Base-by-base conservation (phyloP, 1,284 basidiomycete species). In the Leccinum fallax region DNA sequence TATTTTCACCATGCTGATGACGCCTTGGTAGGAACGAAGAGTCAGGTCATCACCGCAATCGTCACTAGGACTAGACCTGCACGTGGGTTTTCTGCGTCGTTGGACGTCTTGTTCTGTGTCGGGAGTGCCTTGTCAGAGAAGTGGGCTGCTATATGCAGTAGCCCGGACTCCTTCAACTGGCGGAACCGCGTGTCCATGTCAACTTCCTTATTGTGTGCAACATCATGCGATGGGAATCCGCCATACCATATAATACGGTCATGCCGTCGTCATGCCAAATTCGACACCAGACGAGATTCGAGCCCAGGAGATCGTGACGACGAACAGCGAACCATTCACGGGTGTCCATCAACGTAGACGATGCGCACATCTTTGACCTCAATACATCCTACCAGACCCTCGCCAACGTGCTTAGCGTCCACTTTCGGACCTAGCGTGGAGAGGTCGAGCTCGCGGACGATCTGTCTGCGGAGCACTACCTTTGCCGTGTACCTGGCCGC, bases 321-420 rank as follows among this genome's bases (percentile, higher is more conserved):
- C 56, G 21, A 59, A 40, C 16, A 67, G 63, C 43, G 36, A 21
- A 30, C 10, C n/a, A 26, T 52, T 62, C 52, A 59, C 43, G 26
- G 26, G 38, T 58, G 7, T 51, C 43, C 13, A n/a, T 66, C 34
- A 21, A 46, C 19, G 30, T 62, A 36, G 34, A 53, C 5, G 55
- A 55, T 3, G 16, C 3, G 2, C 62, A 65, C 3, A 30, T 56
- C 5, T 19, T 55, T 9, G 24, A 36, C 15, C 65, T 67, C 57
- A 56, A 65, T 21, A 65, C 51, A 11, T 53, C 34, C n/a, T 67
- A 65, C 38, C 40, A 65, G 34, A 48, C 38, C 3, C 49, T 67
- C 21, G 3, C 51, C 6, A 65, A 62, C n/a, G 8, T 8, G 5
- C 58, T 66, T 46, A 28, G 3, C 7, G 11, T 65, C 40, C 19